Conservation (phyloP, 305 asterid genomes). For the Solanum hybrid region DNA sequence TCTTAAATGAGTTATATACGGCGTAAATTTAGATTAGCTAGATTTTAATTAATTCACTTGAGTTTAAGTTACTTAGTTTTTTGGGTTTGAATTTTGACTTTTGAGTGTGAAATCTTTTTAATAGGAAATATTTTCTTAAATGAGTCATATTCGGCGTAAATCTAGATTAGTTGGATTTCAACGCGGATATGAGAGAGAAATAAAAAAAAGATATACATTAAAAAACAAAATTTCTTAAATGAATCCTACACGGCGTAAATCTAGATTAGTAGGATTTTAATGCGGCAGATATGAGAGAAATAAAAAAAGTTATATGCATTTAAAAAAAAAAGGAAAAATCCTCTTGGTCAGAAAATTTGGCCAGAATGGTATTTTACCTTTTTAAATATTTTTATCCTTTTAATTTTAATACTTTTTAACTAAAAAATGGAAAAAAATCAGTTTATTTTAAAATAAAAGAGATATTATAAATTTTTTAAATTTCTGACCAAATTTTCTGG, state of each 20-base stretch:
- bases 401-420: no score
- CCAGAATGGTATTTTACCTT: no score
- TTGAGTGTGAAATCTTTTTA: neutral
- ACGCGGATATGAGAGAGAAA: neutral
- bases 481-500: no score
- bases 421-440: no score
- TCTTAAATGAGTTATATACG: no score
- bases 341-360: no score
- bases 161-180: neutral
- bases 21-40: no score
- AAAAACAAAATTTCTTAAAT: neutral
- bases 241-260: neutral
- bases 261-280: no score
- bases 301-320: neutral
- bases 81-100: neutral
- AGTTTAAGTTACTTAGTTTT: neutral
- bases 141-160: neutral
- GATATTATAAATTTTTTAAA: no score
- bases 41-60: neutral
- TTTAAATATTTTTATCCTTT: no score
- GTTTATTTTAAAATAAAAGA: no score
- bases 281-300: neutral
- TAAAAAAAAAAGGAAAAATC: neutral
- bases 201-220: no score
- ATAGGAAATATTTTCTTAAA: neutral